Percentiles rank a stretch among this genome's conserved stretches.
phyloP scores from a whole-genome alignment of 75 land plant genomes.

The Picea glauca region DNA sequence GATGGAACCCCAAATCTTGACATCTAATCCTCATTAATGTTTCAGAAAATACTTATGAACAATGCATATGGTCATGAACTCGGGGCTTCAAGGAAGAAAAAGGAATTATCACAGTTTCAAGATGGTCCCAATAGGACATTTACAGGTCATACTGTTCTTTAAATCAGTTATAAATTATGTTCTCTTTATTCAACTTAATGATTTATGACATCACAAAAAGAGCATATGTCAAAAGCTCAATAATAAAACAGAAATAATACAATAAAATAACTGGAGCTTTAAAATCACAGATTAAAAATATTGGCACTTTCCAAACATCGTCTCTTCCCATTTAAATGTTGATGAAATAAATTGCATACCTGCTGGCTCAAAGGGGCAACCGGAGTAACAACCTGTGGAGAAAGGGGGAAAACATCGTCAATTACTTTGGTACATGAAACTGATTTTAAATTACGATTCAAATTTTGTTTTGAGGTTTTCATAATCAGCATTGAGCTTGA shows the following conservation, averaged over 20 bases:
- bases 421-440: background rate
- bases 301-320: no score
- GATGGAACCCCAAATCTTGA: background rate
- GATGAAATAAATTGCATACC: slow-evolving; percentile 33
- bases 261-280: background rate
- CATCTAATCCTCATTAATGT: background rate
- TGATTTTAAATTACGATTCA: background rate
- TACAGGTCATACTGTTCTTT: background rate
- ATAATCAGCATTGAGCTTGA: background rate
- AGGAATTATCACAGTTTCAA: background rate
- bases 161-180: background rate
- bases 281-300: background rate
- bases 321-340: background rate
- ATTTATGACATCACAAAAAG: background rate
- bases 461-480: background rate
- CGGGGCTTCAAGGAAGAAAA: background rate
- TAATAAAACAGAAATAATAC: background rate
- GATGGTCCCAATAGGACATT: background rate
- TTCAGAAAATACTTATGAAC: background rate
- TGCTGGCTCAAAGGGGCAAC: slow-evolving; percentile 95
- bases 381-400: slow-evolving; percentile 87
- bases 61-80: background rate
- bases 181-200: background rate
- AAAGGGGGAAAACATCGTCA: background rate
- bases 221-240: slow-evolving; percentile 2